Conservation (phyloP, 1,284 basidiomycete genomes). For the Tilletia setariae region DNA sequence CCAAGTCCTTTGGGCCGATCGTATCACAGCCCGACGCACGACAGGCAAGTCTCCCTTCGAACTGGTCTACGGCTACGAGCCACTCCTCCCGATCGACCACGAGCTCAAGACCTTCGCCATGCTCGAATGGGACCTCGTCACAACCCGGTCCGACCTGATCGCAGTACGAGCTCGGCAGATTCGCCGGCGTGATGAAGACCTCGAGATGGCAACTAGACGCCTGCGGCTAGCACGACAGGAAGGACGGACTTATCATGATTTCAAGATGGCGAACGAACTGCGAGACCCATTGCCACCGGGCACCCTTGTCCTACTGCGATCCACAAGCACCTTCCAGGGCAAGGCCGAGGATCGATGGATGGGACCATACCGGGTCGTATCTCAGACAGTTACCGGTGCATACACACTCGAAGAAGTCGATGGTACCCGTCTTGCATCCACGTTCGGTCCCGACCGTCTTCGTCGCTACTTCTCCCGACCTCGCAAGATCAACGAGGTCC, state of each 20-base stretch:
- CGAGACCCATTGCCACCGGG: background rate
- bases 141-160: background rate
- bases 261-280: background rate
- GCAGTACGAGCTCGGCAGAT: background rate
- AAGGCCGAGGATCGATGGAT: conserved; percentile 1
- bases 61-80: background rate
- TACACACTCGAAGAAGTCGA: too few relatives aligned
- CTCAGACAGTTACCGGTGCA: too few relatives aligned
- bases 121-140: background rate
- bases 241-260: background rate
- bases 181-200: background rate
- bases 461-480: too few relatives aligned
- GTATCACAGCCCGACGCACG: background rate
- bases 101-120: background rate
- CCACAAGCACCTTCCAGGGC: background rate
- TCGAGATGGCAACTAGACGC: background rate
- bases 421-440: too few relatives aligned
- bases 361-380: background rate
- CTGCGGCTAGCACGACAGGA: background rate
- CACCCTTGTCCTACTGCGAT: background rate
- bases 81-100: background rate
- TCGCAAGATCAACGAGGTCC: too few relatives aligned
- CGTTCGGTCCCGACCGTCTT: too few relatives aligned
- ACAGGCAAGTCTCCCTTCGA: background rate
- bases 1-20: background rate